Base-by-base conservation (phyloP, 1,284 basidiomycete genomes). In the Clitocybe nebularis region DNA sequence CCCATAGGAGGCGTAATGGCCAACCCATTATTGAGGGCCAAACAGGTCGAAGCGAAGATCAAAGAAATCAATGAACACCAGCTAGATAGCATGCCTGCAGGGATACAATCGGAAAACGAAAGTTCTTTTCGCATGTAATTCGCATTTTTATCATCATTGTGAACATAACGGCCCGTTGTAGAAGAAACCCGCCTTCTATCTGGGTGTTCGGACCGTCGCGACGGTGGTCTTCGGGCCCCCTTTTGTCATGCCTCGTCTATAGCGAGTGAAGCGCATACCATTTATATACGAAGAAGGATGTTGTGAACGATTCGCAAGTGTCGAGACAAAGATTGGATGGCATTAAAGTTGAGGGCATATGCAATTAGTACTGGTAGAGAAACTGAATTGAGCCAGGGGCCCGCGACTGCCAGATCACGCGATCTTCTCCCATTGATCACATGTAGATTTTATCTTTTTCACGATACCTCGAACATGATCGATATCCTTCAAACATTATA, bases 1-100 rank as follows among this genome's bases (percentile, higher is more conserved):
- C 71, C 71, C 68, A 74, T 71, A 1, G 69, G 59, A 13, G 71
- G 71, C 5, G 64, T 71, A 13, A 44, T 50, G 7, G 64, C 66
- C 8, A 71, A 50, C 8, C 67, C 68, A 59, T 74, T 70, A 23
- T 68, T 45, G n/a, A 71, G 54, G 29, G 60, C 63, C 30, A 52
- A 20, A 20, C 44, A 45, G 20, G 44, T 43, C 9, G 51, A 45
- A 21, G 45, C 39, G 17, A 49, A 48, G 22, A 47, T 39, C 5
- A 55, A 20, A 5, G 35, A 39, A 43, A 35, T 20, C 10, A 20
- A 39, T 34, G 44, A 46, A 40, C 16, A 14, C 29, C 29, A 32
- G 29, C 19, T 16, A 11, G 29, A 16, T 32, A 17, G 5, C 29
- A 32, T 32, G 5, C 14, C 11, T 32, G 14, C 14, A 32, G 14